These are phyloP conservation scores for Flaveria linearis DNA, from an alignment of 129 eudicot genomes.

Conservation along the genomic window DNA sequence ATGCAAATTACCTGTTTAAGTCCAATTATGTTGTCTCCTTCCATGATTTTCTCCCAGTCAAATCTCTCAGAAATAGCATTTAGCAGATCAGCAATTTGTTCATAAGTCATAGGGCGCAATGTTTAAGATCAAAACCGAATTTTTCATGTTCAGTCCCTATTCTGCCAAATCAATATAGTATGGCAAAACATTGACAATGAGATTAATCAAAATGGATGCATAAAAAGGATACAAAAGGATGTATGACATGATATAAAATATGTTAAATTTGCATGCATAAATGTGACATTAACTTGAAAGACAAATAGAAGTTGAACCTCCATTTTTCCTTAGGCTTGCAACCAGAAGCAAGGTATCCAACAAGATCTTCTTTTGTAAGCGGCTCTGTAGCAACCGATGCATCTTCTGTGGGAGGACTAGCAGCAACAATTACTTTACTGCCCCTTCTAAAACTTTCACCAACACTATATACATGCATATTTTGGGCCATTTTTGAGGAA, in stretches of 20 bases:
- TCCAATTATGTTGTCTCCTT: slow-evolving; percentile 92
- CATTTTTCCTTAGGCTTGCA: slow-evolving; percentile 96
- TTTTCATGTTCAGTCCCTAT: slow-evolving; percentile 99
- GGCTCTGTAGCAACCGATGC: slow-evolving; percentile 74
- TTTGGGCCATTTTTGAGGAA: slow-evolving; percentile 38
- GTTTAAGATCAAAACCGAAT: slow-evolving; percentile 89
- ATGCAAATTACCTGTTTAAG: slow-evolving; percentile 72
- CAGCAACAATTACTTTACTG: slow-evolving; percentile 61
- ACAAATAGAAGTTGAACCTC: slow-evolving; percentile 63
- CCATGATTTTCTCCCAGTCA: slow-evolving; percentile 97
- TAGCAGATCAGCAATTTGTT: slow-evolving; percentile 83
- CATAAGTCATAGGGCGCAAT: slow-evolving; percentile 81
- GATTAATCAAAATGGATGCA: neutral
- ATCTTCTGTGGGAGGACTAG: slow-evolving; percentile 97
- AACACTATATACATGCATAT: slow-evolving; percentile 33
- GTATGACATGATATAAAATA: neutral
- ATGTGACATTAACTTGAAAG: slow-evolving; percentile 11
- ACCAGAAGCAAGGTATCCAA: slow-evolving; percentile 88
- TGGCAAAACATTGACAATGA: slow-evolving; percentile 6
- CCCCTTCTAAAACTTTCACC: slow-evolving; percentile 45
- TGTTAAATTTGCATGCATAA: neutral
- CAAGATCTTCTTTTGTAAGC: slow-evolving; percentile 87
- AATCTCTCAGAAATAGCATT: slow-evolving; percentile 96
- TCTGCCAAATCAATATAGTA: slow-evolving; percentile 49
- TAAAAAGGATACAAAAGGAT: neutral